A percentile compares a stretch with the other conserved stretches of the same genome.
Conservation (phyloP, 2,329 filamentous ascomycete species). For the Paecilomyces fulvus region DNA sequence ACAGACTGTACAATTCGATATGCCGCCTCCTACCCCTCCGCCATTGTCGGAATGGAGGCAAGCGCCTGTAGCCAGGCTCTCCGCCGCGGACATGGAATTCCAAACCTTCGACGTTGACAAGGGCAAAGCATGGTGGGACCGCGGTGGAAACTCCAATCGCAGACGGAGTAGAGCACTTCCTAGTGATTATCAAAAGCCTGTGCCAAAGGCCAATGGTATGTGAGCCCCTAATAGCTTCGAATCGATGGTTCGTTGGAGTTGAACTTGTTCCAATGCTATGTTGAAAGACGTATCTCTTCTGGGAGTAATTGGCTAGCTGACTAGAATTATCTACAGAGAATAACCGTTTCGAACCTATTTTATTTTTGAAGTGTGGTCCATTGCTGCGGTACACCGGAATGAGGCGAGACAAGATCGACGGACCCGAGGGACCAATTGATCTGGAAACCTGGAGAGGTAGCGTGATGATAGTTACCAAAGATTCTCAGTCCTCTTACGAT, state of each 20-base stretch:
- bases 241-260: not conserved
- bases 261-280: not conserved
- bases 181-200: constrained; percentile 24
- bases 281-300: not conserved
- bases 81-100: constrained; percentile 53
- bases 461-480: constrained; percentile 89
- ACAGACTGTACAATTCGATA: constrained; percentile 38
- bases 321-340: constrained; percentile 21
- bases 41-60: constrained; percentile 59
- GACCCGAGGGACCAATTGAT: constrained; percentile 38
- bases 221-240: not conserved
- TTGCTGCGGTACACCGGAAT: constrained; percentile 84
- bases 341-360: constrained; percentile 69
- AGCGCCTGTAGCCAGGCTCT: constrained; percentile 54
- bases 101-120: constrained; percentile 40
- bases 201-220: constrained; percentile 26
- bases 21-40: constrained; percentile 38
- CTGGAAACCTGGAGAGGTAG: constrained; percentile 86
- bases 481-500: constrained; percentile 75
- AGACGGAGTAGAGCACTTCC: constrained; percentile 39
- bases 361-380: constrained; percentile 86
- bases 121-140: constrained; percentile 70
- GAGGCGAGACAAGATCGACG: constrained; percentile 42
- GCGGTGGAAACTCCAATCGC: constrained; percentile 38
- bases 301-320: constrained; percentile 26